Evolutionary conservation across 202 grass and related monocot species (phyloP), one percentile per base, ranked within the genome.

Genomic region (Setaria viridis): DNA sequence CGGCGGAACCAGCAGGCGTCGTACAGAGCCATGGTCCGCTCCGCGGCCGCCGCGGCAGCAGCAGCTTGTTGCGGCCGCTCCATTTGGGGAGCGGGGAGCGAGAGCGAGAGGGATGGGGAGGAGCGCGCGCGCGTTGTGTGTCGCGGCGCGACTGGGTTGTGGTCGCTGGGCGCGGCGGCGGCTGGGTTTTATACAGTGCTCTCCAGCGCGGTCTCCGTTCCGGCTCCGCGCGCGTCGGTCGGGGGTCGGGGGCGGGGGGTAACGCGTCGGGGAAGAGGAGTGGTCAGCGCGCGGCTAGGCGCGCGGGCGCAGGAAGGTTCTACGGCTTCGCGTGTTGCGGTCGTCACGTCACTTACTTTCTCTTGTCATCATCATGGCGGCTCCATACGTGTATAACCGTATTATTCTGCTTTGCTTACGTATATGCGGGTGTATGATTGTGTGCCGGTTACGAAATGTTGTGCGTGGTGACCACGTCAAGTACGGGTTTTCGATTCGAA

Each of bases 1-100:
- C 82, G 86, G 62, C 25, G 84, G 69, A 83, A 99, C 96, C 93
- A 99, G 72, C 19, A 89, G 43, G 90, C 62, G 87, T 94, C 93
- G 83, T 92, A 95, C 20, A 92, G 88, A 39, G 48, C 37, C 8
- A 91, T 39, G 30, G 81, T 67, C 4, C 78, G 63, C 59, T 81
- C 84, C 19, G 75, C 85, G 0, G 50, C 51, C 15, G 55, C 43
- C 0, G 67, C 39, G 12, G 69, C 43, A 0, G 75, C 53, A 13
- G 53, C 56, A 25, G 37, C 72, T 1, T 45, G 19, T 0, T 39
- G 41, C 67, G 60, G 58, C 59, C n/a, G 79, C 84, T 79, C 60
- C 88, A 90, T 87, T 15, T 6, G 19, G 50, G 25, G 3, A 20
- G 55, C 3, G 7, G 11, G 16, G 13, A 7, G 20, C 9, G 3